A percentile compares a stretch with the other conserved stretches of the same genome.
These are phyloP conservation scores for Zygosaccharomyces siamensis DNA, from an alignment of 805 yeast species.

Conservation along the genomic window DNA sequence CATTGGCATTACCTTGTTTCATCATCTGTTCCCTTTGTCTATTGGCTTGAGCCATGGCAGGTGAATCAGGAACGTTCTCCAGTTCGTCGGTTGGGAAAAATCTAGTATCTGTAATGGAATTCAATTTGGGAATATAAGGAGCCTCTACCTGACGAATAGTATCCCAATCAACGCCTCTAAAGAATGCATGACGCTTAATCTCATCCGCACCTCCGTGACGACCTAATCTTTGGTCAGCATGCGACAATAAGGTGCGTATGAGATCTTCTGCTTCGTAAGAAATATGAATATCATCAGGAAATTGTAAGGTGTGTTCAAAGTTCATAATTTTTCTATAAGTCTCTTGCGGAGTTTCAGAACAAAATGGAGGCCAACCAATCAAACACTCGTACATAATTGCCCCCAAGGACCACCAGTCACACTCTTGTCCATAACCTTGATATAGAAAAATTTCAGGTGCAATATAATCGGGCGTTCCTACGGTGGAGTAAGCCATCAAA, in stretches of 20 bases:
- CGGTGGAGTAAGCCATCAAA: conserved; percentile 92
- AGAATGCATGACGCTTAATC: conserved; percentile 84
- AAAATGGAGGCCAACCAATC: conserved; percentile 96
- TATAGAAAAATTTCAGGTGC: conserved; percentile 92
- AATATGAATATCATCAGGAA: conserved; percentile 88
- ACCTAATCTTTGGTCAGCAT: conserved; percentile 76
- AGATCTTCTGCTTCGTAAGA: conserved; percentile 86
- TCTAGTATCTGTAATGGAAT: conserved; percentile 90
- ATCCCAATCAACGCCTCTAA: conserved; percentile 95
- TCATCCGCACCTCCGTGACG: conserved; percentile 90
- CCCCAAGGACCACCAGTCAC: conserved; percentile 98
- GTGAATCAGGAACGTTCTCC: conserved; percentile 90
- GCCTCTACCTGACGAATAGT: conserved; percentile 83
- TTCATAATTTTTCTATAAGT: conserved; percentile 86
- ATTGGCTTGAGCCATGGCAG: conserved; percentile 64
- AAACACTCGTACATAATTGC: conserved; percentile 96
- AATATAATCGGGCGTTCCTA: conserved; percentile 93
- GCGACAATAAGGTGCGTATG: conserved; percentile 69
- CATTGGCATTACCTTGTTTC: conserved; percentile 40
- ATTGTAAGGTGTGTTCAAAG: conserved; percentile 82
- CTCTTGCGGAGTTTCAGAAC: conserved; percentile 91
- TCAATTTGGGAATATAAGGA: conserved; percentile 87
- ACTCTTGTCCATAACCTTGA: conserved; percentile 94
- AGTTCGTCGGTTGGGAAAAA: conserved; percentile 97
- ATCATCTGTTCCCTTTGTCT: conserved; percentile 54